These are phyloP conservation scores for Ambrosia hybrid DNA, from an alignment of 140 eudicot species.

Conservation along the genomic window DNA sequence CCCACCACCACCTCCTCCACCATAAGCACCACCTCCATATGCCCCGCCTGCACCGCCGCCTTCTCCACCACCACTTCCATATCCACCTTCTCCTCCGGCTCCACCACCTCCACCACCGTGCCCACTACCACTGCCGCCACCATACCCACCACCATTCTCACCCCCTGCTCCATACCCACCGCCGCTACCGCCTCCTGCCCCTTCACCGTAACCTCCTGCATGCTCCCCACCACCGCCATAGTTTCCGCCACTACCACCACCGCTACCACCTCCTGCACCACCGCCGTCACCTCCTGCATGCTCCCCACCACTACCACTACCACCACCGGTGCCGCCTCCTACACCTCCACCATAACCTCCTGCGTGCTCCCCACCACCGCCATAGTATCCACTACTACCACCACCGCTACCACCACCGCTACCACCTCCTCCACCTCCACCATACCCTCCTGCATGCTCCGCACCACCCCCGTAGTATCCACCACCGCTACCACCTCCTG, in stretches of 20 bases:
- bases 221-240: conserved; percentile 36
- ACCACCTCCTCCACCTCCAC: conserved; percentile 40
- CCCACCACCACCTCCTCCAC: conserved; percentile 39
- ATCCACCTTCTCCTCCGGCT: conserved; percentile 31
- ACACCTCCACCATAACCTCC: too few relatives aligned
- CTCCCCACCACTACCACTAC: conserved; percentile 17
- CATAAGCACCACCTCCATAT: conserved; percentile 39
- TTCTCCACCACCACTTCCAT: conserved; percentile 34
- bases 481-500: conserved; percentile 47
- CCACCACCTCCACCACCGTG: conserved; percentile 35
- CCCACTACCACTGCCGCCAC: neutral
- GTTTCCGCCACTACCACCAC: conserved; percentile 24
- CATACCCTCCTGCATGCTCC: conserved; percentile 37
- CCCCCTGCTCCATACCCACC: conserved; percentile 39
- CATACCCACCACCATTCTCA: conserved; percentile 11
- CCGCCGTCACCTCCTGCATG: conserved; percentile 32
- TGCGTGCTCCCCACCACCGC: conserved; percentile 38
- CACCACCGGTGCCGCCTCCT: neutral
- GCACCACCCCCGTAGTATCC: conserved; percentile 40
- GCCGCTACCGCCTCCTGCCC: conserved; percentile 36
- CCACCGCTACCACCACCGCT: conserved; percentile 40
- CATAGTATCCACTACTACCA: too few relatives aligned
- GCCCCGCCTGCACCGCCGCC: conserved; percentile 47
- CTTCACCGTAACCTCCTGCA: conserved; percentile 45
- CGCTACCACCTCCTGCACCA: conserved; percentile 20